A percentile compares a stretch with the other conserved stretches of the same genome.
These are phyloP conservation scores for Scheffersomyces lignicola DNA, from an alignment of 1,139 yeast species.

Conservation along the genomic window DNA sequence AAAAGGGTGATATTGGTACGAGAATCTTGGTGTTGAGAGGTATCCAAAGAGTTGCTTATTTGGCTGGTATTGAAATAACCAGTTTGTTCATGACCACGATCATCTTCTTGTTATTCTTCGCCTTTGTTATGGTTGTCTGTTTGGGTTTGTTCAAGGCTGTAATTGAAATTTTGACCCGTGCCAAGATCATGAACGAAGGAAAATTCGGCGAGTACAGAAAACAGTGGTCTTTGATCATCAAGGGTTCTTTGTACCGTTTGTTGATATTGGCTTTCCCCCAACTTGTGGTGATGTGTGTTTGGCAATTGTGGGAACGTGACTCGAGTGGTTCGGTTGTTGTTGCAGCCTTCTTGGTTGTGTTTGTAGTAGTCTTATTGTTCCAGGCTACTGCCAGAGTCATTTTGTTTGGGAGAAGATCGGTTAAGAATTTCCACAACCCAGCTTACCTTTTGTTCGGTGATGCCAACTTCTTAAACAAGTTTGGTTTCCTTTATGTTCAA, in stretches of 20 bases:
- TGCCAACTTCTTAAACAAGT: slow-evolving; percentile 73
- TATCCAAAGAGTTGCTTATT: slow-evolving; percentile 84
- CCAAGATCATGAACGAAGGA: slow-evolving; percentile 60
- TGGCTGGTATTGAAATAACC: slow-evolving; percentile 83
- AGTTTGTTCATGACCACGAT: slow-evolving; percentile 84
- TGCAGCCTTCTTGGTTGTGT: slow-evolving; percentile 66
- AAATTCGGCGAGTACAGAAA: slow-evolving; percentile 76
- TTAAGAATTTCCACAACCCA: slow-evolving; percentile 77
- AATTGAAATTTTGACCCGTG: slow-evolving; percentile 66
- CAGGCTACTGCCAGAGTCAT: slow-evolving; percentile 78
- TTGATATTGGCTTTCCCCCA: slow-evolving; percentile 85
- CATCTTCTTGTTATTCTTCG: slow-evolving; percentile 76
- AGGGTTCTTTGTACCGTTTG: slow-evolving; percentile 85
- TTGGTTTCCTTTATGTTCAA: slow-evolving; percentile 92
- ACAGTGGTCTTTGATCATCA: slow-evolving; percentile 77
- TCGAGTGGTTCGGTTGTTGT: slow-evolving; percentile 81
- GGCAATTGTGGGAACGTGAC: slow-evolving; percentile 85
- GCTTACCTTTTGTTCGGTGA: slow-evolving; percentile 92
- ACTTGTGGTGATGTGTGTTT: slow-evolving; percentile 73
- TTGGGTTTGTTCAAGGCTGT: slow-evolving; percentile 72
- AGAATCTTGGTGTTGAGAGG: slow-evolving; percentile 85
- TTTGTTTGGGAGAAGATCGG: slow-evolving; percentile 69
- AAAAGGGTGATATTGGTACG: slow-evolving; percentile 55
- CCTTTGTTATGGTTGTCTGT: slow-evolving; percentile 66
- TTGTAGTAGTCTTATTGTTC: slow-evolving; percentile 57